A percentile compares a stretch with the other conserved stretches of the same genome.
phyloP scores from a whole-genome alignment of 192 early-diverging fungal genomes.

The Chytriomyces sp. region DNA sequence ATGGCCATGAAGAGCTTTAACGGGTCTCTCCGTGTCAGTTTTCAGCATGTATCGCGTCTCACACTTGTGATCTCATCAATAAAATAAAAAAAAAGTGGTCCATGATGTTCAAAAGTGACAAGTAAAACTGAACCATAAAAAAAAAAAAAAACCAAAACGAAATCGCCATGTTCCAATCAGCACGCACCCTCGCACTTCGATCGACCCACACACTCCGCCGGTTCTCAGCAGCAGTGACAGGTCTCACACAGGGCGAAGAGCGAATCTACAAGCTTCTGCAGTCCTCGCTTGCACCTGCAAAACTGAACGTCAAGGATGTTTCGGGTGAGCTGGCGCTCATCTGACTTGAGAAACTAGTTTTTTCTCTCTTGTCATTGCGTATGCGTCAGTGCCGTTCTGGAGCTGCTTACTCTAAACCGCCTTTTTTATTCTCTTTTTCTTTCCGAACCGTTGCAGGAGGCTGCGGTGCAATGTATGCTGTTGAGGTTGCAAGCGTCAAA shows the following conservation, averaged over 20 bases:
- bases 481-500: constrained; percentile 77
- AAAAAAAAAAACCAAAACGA: too few relatives aligned
- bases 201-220: background rate
- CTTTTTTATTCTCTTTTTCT: background rate
- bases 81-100: background rate
- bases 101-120: background rate
- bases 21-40: background rate
- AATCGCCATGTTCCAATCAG: too few relatives aligned
- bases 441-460: constrained; percentile 67
- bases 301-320: constrained; percentile 33
- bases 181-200: background rate
- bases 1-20: constrained; percentile 22
- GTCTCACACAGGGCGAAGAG: constrained; percentile 29
- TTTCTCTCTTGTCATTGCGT: too few relatives aligned
- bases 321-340: background rate
- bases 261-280: constrained; percentile 13
- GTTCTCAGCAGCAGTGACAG: background rate
- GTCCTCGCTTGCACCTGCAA: background rate
- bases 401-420: background rate
- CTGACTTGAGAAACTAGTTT: too few relatives aligned
- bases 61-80: background rate
- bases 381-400: background rate
- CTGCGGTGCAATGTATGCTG: constrained; percentile 98
- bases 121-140: too few relatives aligned
- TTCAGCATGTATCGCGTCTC: background rate